Base-by-base conservation (phyloP, 208 protist genomes). In the Crithidia thermophila region DNA sequence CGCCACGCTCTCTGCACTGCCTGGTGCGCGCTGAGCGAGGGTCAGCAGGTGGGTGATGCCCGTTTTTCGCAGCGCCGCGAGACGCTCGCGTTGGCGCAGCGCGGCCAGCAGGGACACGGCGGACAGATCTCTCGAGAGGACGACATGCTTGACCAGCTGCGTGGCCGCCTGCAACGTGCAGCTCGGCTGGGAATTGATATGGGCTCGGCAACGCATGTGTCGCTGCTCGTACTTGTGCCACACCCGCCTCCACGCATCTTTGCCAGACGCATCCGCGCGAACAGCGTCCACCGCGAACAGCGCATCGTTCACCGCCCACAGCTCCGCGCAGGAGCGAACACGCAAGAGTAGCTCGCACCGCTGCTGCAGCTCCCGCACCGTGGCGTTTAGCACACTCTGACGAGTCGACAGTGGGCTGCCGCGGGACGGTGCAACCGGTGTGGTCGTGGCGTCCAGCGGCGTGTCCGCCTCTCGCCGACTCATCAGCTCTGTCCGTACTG, bases 41-140 rank as follows among this genome's bases (percentile, higher is more conserved):
- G 43, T 46, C 2, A 66, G 58, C 14, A 83, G 64, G 50, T 70
- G 63, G 13, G 55, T 43, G 36, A 89, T 68, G 50, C 83, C 82
- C 28, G 40, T 34, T 14, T 84, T 59, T 14, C 85, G 74, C 40
- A 76, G 20, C 20, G 63, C 39, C 7, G 77, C 81, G 7, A 82
- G 52, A 16, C 31, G 51, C 40, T 91, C 81, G 25, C 81, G 74
- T 36, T 60, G 56, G 34, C 68, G 64, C 60, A 79, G 52, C 7
- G 61, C 68, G 0, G 21, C 59, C 25, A 65, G 63, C 45, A 91
- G 34, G 3, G 30, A 23, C 1, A 59, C 50, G 4, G 65, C 57
- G 0, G 70, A 81, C 9, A 76, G 36, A 3, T 13, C 20, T 11
- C 39, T 52, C 4, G 74, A 75, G 14, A 67, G 71, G 6, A 81